Percentiles rank a stretch among this genome's conserved stretches.
Evolutionary conservation across 176 grass and related monocot genomes (phyloP).

Genomic region (Hsuehochloa calcarea): DNA sequence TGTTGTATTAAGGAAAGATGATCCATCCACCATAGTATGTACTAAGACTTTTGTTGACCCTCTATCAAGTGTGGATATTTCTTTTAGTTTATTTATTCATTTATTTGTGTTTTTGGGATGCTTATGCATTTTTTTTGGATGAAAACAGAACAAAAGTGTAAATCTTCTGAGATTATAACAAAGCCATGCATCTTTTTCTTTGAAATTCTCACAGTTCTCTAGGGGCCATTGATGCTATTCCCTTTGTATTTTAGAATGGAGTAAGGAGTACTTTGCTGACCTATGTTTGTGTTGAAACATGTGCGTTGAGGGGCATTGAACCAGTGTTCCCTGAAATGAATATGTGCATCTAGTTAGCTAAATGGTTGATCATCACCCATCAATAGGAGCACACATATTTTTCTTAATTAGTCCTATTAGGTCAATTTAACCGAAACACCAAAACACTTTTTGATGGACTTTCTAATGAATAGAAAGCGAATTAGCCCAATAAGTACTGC

Average conservation of each 20-base stretch:
- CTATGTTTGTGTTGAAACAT: slow-evolving; percentile 24
- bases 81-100: not conserved
- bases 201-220: not conserved
- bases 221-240: not conserved
- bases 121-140: slow-evolving; percentile 1
- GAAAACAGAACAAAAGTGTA: not conserved
- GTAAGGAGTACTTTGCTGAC: not conserved
- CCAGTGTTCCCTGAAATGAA: not conserved
- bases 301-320: not conserved
- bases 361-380: not conserved
- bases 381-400: not conserved
- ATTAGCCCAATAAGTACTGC: not conserved
- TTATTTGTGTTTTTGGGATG: not conserved
- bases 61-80: not conserved
- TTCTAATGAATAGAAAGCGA: slow-evolving; percentile 5
- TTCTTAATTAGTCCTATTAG: slow-evolving; percentile 21
- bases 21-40: not conserved
- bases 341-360: not conserved
- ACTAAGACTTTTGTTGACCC: not conserved
- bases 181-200: slow-evolving; percentile 1
- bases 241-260: not conserved
- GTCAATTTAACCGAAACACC: not conserved
- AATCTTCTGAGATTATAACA: not conserved
- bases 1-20: not conserved
- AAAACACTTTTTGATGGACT: not conserved